Percentiles rank a stretch among this genome's conserved stretches.
phyloP scores from a whole-genome alignment of 2,329 filamentous ascomycete species.

The Alternaria sp. region DNA sequence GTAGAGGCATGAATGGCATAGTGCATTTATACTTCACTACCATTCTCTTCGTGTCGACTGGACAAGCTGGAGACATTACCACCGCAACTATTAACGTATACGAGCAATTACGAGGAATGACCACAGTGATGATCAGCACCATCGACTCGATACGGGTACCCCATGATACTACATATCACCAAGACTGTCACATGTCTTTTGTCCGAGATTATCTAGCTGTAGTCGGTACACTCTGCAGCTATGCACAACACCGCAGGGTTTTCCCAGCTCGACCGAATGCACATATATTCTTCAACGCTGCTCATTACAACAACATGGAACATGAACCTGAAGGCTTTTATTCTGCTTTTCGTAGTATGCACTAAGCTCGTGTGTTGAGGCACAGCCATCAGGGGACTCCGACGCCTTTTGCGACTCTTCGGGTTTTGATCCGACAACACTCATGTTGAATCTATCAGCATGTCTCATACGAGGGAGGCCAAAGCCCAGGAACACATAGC shows the following conservation, averaged over 20 bases:
- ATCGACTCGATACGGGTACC: background rate
- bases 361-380: background rate
- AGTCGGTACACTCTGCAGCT: background rate
- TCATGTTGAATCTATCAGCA: no score
- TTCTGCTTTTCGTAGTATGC: background rate
- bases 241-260: background rate
- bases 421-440: no score
- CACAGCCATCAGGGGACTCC: background rate
- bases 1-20: background rate
- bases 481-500: background rate
- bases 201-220: background rate
- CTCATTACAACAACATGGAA: background rate
- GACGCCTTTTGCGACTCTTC: background rate
- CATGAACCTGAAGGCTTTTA: background rate
- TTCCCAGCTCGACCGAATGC: background rate
- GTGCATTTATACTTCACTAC: background rate
- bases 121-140: background rate
- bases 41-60: accelerated
- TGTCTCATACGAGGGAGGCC: no score
- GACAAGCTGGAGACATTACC: background rate
- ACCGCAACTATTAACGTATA: background rate
- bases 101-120: background rate
- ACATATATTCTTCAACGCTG: background rate
- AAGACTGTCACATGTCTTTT: background rate
- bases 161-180: background rate